A percentile compares a stretch with the other conserved stretches of the same genome.
Evolutionary conservation across 2,329 filamentous ascomycete species (phyloP).

Genomic region (Ophiostoma novo-ulmi): DNA sequence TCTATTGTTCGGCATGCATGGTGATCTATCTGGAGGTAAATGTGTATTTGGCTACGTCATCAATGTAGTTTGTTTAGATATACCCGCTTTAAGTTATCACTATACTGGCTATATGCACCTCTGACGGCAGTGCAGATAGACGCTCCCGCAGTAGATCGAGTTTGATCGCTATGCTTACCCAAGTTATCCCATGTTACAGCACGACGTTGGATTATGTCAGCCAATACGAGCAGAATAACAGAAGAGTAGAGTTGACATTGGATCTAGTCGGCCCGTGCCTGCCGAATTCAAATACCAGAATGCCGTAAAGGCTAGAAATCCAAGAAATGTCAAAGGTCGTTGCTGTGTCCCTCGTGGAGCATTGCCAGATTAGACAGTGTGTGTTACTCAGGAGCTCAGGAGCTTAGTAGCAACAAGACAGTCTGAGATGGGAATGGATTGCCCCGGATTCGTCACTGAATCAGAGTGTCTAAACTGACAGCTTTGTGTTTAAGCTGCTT

Average conservation of each 20-base stretch:
- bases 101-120: background rate
- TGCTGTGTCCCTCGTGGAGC: background rate
- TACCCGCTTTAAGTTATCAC: background rate
- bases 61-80: background rate
- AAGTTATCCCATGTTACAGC: background rate
- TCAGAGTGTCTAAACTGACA: background rate
- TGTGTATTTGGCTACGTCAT: background rate
- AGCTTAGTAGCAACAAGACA: background rate
- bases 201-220: background rate
- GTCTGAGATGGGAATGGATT: background rate
- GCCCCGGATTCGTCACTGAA: background rate
- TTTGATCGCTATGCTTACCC: background rate
- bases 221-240: background rate
- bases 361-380: background rate
- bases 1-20: background rate
- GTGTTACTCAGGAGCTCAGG: background rate
- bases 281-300: background rate
- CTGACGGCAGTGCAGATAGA: background rate
- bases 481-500: background rate
- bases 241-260: background rate
- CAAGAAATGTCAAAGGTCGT: background rate
- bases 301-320: background rate
- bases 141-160: background rate
- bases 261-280: slow-evolving; percentile 3
- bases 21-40: background rate